Evolutionary conservation across 2,329 filamentous ascomycete species (phyloP).

Genomic region (Phialophora chinensis): DNA sequence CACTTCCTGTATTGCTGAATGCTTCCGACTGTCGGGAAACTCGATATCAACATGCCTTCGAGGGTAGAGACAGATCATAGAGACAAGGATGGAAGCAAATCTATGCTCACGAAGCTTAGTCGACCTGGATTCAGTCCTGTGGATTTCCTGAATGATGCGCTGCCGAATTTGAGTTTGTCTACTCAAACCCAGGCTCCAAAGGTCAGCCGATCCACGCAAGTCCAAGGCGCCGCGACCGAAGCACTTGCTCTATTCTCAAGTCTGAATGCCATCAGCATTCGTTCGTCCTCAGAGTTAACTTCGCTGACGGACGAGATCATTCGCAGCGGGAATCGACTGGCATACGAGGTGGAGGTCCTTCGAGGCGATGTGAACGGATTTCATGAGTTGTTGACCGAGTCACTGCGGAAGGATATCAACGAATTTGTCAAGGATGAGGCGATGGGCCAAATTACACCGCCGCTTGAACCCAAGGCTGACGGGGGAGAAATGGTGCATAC

Average conservation of each 20-base stretch:
- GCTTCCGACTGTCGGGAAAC: conserved; percentile 41
- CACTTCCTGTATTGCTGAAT: not conserved
- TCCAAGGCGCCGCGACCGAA: conserved; percentile 67
- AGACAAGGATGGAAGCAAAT: conserved; percentile 8
- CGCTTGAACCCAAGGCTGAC: conserved; percentile 14
- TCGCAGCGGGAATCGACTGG: conserved; percentile 81
- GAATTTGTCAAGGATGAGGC: conserved; percentile 68
- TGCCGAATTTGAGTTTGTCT: conserved; percentile 69
- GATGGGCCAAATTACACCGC: conserved; percentile 7
- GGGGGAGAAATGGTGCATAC: conserved; percentile 22
- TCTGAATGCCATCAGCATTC: conserved; percentile 84
- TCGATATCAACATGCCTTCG: conserved; percentile 20
- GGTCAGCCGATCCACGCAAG: conserved; percentile 65
- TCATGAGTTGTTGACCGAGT: conserved; percentile 76
- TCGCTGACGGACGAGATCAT: conserved; percentile 94
- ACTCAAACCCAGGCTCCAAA: conserved; percentile 51
- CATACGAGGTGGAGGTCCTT: conserved; percentile 92
- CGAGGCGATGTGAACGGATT: conserved; percentile 86
- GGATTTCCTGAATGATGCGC: conserved; percentile 79
- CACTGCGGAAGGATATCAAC: conserved; percentile 71
- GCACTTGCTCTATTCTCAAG: conserved; percentile 85
- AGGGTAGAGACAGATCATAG: conserved; percentile 16
- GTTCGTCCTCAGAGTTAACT: conserved; percentile 80
- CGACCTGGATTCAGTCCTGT: conserved; percentile 73
- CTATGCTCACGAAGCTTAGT: conserved; percentile 23